These are phyloP conservation scores for Paramecium tetraurelia DNA, from an alignment of 73 alveolate species.

Conservation along the genomic window DNA sequence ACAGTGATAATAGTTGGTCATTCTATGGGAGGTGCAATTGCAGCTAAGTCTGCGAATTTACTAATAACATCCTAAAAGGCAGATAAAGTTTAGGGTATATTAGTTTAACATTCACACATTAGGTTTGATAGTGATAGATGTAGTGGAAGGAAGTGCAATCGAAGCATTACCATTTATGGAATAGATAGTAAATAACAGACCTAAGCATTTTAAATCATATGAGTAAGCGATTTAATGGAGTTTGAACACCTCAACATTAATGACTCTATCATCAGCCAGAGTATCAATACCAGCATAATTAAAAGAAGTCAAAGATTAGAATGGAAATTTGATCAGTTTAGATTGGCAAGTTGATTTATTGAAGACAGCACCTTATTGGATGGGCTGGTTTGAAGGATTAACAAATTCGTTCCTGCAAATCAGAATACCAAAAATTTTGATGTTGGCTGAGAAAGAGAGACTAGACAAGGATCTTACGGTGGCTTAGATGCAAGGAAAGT, in stretches of 20 bases:
- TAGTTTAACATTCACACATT: neutral
- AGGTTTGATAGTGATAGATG: constrained; percentile 93
- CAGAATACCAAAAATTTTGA: constrained; percentile 85
- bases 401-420: constrained; percentile 83
- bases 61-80: constrained; percentile 64
- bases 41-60: constrained; percentile 81
- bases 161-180: constrained; percentile 98
- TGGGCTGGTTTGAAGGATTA: constrained; percentile 95
- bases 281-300: constrained; percentile 89
- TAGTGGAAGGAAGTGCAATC: constrained; percentile 98
- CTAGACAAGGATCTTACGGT: constrained; percentile 95
- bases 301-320: constrained; percentile 61
- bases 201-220: constrained; percentile 79
- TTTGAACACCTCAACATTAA: constrained; percentile 77
- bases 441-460: constrained; percentile 95
- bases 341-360: constrained; percentile 91
- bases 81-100: constrained; percentile 62
- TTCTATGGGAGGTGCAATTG: constrained; percentile 98
- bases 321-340: constrained; percentile 64
- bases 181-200: constrained; percentile 85
- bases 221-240: constrained; percentile 90
- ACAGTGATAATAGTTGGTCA: constrained; percentile 55
- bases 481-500: constrained; percentile 98
- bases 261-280: constrained; percentile 90
- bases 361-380: constrained; percentile 89